Evolutionary conservation across 2,329 filamentous ascomycete species (phyloP).

Genomic region (Diaporthe vaccinii): DNA sequence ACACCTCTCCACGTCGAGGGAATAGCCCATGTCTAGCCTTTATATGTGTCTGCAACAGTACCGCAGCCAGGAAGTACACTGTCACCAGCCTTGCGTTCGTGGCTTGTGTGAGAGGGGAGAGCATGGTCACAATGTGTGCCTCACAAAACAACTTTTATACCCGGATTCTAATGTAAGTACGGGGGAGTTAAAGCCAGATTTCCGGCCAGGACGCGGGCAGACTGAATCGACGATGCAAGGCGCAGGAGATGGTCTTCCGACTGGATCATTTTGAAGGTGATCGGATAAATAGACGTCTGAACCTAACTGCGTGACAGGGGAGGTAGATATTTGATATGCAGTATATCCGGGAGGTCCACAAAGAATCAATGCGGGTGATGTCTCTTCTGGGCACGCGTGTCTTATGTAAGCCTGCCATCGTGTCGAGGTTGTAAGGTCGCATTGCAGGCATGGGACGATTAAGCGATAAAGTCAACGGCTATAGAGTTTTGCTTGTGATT

Average conservation of each 20-base stretch:
- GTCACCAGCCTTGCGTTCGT: neutral
- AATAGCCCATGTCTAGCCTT: neutral
- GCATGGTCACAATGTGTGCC: neutral
- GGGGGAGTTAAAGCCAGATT: neutral
- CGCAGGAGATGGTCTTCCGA: neutral
- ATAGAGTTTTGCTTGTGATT: neutral
- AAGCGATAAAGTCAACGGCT: conserved; percentile 7
- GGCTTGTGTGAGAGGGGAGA: neutral
- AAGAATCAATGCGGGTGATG: neutral
- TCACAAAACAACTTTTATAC: too few species aligned
- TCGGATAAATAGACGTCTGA: neutral
- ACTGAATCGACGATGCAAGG: neutral
- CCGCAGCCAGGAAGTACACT: neutral
- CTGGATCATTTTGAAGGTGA: neutral
- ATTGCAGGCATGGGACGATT: conserved; percentile 8
- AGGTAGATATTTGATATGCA: neutral
- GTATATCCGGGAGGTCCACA: too few species aligned
- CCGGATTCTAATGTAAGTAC: too few species aligned
- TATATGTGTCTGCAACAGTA: neutral
- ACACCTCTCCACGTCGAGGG: neutral
- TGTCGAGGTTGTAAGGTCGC: conserved; percentile 5
- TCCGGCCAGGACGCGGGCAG: neutral
- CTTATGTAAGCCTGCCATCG: conserved; percentile 4
- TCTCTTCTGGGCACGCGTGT: neutral
- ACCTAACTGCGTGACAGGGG: neutral